phyloP scores from a whole-genome alignment of 306 rosid species.

The Quercus bicolor region DNA sequence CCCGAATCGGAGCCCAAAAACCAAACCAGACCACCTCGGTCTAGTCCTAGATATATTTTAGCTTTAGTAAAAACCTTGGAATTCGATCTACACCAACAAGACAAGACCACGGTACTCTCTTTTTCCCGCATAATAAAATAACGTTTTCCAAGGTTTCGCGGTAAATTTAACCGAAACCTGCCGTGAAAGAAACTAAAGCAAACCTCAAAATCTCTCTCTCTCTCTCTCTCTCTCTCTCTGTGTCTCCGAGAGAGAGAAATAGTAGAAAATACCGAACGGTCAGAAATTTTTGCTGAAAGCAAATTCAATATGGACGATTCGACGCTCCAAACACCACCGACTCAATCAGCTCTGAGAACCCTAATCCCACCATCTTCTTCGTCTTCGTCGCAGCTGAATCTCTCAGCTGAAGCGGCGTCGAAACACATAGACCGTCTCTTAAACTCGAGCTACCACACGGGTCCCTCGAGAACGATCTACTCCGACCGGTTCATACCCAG shows the following conservation, averaged over 20 bases:
- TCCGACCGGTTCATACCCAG: slow-evolving; percentile 91
- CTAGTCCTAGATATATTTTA: too few relatives aligned
- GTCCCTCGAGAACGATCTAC: slow-evolving; percentile 86
- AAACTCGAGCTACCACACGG: slow-evolving; percentile 57
- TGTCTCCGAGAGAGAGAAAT: too few relatives aligned
- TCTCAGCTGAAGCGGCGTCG: slow-evolving; percentile 22
- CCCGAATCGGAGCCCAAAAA: too few relatives aligned
- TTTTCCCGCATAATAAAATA: neutral
- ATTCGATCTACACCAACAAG: too few relatives aligned
- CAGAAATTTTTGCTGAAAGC: slow-evolving; percentile 3
- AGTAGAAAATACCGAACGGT: too few relatives aligned
- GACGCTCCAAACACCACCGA: slow-evolving; percentile 12
- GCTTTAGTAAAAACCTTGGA: too few relatives aligned
- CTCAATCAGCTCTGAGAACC: slow-evolving; percentile 26
- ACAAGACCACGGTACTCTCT: too few relatives aligned
- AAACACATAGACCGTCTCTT: slow-evolving; percentile 74
- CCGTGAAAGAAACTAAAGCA: neutral
- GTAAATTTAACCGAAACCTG: slow-evolving; percentile 35
- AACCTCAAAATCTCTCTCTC: neutral
- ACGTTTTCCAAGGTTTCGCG: slow-evolving; percentile 33
- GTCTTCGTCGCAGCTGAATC: slow-evolving; percentile 35
- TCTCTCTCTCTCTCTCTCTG: neutral
- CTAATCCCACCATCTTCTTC: slow-evolving; percentile 23
- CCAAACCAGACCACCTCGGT: too few relatives aligned
- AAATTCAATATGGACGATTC: slow-evolving; percentile 46